Conservation (phyloP, 176 grass and related monocot species). For the Cymbopogon citratus region DNA sequence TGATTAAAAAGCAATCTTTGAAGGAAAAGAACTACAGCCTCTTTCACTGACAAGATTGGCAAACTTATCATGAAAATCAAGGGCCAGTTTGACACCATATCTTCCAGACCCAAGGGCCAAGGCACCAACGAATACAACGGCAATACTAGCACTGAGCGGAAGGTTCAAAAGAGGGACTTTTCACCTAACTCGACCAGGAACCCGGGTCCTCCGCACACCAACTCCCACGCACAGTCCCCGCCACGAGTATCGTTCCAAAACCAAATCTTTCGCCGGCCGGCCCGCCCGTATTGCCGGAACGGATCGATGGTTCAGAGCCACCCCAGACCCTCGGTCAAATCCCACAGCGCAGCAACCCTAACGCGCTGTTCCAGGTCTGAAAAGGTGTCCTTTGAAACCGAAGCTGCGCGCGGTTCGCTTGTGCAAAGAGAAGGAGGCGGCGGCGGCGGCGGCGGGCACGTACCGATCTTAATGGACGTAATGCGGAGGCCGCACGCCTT, state of each 20-base stretch:
- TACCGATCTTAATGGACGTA: conserved; percentile 68
- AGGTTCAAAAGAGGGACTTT: conserved; percentile 44
- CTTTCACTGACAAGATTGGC: conserved; percentile 26
- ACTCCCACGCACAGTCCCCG: conserved; percentile 21
- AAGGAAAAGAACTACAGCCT: neutral
- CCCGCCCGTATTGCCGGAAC: conserved; percentile 5
- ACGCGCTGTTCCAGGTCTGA: neutral
- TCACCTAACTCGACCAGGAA: conserved; percentile 31
- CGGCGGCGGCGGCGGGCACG: conserved; percentile 19
- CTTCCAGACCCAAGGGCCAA: conserved; percentile 13
- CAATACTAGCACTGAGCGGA: neutral
- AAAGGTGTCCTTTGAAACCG: neutral
- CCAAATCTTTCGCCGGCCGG: conserved; percentile 14
- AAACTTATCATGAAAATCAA: conserved; percentile 26
- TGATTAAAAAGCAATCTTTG: conserved; percentile 12
- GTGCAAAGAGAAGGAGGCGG: neutral
- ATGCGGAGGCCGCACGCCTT: conserved; percentile 66
- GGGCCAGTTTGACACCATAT: neutral
- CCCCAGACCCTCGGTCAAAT: neutral
- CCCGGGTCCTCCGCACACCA: conserved; percentile 22
- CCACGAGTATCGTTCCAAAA: conserved; percentile 34
- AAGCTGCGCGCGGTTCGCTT: neutral
- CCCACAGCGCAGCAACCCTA: neutral
- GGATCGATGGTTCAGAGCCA: conserved; percentile 25
- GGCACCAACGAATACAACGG: conserved; percentile 6